Evolutionary conservation across 2,329 filamentous ascomycete genomes (phyloP), one percentile per base, ranked within the genome.

Genomic region (Nemania bipapillata): DNA sequence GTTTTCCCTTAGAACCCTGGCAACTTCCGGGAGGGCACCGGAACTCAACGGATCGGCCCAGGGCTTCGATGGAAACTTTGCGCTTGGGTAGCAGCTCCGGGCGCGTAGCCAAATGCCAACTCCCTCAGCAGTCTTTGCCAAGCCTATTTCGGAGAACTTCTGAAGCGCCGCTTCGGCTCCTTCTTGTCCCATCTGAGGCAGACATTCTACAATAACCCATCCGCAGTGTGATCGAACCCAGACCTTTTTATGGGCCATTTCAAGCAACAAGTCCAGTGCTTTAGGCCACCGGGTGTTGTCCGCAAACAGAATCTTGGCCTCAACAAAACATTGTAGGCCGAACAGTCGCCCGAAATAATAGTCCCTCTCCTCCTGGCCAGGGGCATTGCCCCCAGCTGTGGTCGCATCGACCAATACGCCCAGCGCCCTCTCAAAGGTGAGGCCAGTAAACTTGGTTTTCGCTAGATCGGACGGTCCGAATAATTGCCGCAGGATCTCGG

Each of bases 181-280:
- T 65, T 85, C 82, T 73, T 86, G 80, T 42, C 83, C 81, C 83
- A 88, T 88, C 75, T 90, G 89, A 35, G 86, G 85, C 42, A 96
- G 79, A 15, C 91, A 89, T 76, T 93, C 89, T 52, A 92, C 90
- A 28, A 97, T 84, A 55, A 96, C 88, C 85, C 90, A 93, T 35
- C 92, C 93, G 75, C 93, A 97, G 78, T 97, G 92, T 75, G 95
- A 90, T 69, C 93, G 88, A 72, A 98, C 85, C 95, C 94, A 97
- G 35, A 92, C 88, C 80, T 97, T 96, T 81, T 92, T 92, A 74
- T 89, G 87, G 47, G 91, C 89, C 68, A 97, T 86, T 70, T 90
- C 87, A 74, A 94, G 86, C 35, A 97, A 82, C 61, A 92, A 82
- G 62, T 91, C 87, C 55, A 97, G 82, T n/a, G 97, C 84, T 63